Evolutionary conservation across 495 filamentous ascomycete species (phyloP), one percentile per base, ranked within the genome.

Genomic region (Jackrogersella multiformis): DNA sequence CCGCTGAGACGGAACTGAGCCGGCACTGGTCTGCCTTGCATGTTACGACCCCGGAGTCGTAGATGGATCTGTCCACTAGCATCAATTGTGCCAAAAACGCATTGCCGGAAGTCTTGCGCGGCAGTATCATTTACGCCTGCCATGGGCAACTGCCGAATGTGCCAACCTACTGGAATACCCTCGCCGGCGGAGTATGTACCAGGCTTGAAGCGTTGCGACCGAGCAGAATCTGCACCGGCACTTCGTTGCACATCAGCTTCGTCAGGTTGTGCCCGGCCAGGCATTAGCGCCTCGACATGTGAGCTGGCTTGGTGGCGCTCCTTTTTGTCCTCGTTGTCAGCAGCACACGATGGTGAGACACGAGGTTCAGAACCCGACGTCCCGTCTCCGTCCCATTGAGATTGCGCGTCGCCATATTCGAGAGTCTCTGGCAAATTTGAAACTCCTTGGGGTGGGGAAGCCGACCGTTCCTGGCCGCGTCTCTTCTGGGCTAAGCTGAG

Each of bases 21-120:
- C 9, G 64, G 64, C 1, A 66, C 56, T 21, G 16, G 23, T 26
- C 23, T 21, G 3, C 56, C 64, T 35, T n/a, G 56, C 51, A 61
- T 66, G 21, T 66, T 66, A 1, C 36, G 23, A 9, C 8, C 23
- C 21, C 64, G 64, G 9, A 66, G 42, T 9, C 64, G 56, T 24
- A 66, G 35, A 32, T 60, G 54, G 5, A 66, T 30, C 10, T 39
- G 44, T 2, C 63, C 63, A 5, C 24, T 23, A 13, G 3, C 5
- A 18, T 20, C 53, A 7, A 66, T 32, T 39, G 55, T 60, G 7
- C 56, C 64, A 36, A 35, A 60, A 20, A 66, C 64, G 15, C 26
- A 5, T 36, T 66, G 64, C 15, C 64, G 21, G 20, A 41, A 56
- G 42, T 66, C 64, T 28, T 39, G 39, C 30, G 54, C 41, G 5